These are phyloP conservation scores for Rhodotorula taiwanensis DNA, from an alignment of 768 basidiomycete species.

Conservation along the genomic window DNA sequence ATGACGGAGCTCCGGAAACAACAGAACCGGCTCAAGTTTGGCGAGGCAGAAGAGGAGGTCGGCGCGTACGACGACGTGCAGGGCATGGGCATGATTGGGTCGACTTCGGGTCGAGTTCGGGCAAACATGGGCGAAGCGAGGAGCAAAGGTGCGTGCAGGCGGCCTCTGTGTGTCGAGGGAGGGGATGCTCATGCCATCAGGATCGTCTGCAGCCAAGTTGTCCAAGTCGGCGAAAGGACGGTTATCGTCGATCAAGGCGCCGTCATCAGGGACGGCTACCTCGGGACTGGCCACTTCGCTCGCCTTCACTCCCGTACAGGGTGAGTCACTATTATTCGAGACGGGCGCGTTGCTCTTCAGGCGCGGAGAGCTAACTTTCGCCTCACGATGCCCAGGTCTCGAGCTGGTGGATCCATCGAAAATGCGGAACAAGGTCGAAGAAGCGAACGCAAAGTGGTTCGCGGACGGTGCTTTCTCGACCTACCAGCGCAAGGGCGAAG, in stretches of 20 bases:
- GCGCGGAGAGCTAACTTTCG: no score
- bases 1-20: slow-evolving; percentile 93
- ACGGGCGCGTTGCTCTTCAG: no score
- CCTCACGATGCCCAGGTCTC: slow-evolving; percentile 70
- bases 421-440: slow-evolving; percentile 74
- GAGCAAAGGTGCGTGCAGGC: slow-evolving; percentile 64
- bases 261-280: slow-evolving; percentile 51
- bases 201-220: slow-evolving; percentile 69
- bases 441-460: slow-evolving; percentile 97
- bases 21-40: slow-evolving; percentile 94
- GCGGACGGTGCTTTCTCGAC: slow-evolving; percentile 45
- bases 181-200: neutral
- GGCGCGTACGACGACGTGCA: slow-evolving; percentile 97
- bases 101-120: slow-evolving; percentile 76
- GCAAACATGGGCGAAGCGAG: slow-evolving; percentile 80
- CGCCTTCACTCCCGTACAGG: slow-evolving; percentile 89
- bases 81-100: slow-evolving; percentile 94
- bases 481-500: slow-evolving; percentile 18
- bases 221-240: slow-evolving; percentile 90
- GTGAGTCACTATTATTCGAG: slow-evolving; percentile 50
- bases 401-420: slow-evolving; percentile 88
- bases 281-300: slow-evolving; percentile 87
- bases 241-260: slow-evolving; percentile 66
- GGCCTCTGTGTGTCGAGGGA: neutral
- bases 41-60: slow-evolving; percentile 89